A percentile compares a stretch with the other conserved stretches of the same genome.
Conservation (phyloP, 2,329 filamentous ascomycete genomes). For the Epicoccum sorghinum region DNA sequence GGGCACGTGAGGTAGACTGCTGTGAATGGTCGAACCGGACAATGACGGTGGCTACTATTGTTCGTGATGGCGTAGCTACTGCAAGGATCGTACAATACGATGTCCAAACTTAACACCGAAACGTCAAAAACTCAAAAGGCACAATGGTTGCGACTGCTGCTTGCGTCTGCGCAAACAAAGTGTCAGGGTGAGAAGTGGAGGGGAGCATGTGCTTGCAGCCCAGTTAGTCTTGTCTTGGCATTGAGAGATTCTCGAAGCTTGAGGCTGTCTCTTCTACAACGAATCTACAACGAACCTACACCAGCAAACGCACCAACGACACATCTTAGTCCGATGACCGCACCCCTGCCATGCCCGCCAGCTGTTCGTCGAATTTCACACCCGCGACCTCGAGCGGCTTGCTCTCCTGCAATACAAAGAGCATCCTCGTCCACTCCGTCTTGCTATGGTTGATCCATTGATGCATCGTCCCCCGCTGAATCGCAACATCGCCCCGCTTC, state of each 20-base stretch:
- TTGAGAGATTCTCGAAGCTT: not conserved
- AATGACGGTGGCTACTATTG: constrained; percentile 41
- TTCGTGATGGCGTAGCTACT: constrained; percentile 23
- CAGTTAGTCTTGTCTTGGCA: constrained; percentile 11
- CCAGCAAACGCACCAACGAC: not conserved
- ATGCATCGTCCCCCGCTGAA: constrained; percentile 51
- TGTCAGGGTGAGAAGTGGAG: constrained; percentile 10
- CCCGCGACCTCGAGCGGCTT: constrained; percentile 44
- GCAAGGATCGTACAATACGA: constrained; percentile 16
- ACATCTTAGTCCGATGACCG: constrained; percentile 38
- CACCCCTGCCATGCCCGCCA: constrained; percentile 45
- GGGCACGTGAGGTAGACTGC: constrained; percentile 18
- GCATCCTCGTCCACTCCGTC: constrained; percentile 45
- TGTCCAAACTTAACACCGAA: not conserved
- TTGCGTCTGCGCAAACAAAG: constrained; percentile 8
- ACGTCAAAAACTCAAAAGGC: not conserved
- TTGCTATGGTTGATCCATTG: constrained; percentile 46
- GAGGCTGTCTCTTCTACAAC: not conserved
- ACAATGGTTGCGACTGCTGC: not conserved
- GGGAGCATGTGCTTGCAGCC: constrained; percentile 13
- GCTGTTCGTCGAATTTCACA: constrained; percentile 39
- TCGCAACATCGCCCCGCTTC: constrained; percentile 47
- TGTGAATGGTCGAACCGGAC: constrained; percentile 31
- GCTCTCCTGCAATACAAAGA: constrained; percentile 46
- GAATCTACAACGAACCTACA: not conserved